Base-by-base conservation (phyloP, 805 yeast genomes). In the Saccharomycopsis schoenii region DNA sequence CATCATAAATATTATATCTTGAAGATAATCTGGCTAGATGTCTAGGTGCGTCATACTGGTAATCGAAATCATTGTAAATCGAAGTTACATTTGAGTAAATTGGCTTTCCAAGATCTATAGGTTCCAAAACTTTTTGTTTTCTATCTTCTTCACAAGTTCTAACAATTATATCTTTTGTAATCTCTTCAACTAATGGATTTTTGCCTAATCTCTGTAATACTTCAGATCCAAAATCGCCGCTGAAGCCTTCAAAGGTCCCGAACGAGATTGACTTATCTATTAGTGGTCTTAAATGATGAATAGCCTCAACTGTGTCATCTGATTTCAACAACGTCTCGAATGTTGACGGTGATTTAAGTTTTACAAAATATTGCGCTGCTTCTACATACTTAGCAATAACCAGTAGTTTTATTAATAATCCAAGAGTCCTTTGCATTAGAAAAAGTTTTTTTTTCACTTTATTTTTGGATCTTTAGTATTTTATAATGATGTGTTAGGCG, bases 141-240 rank as follows among this genome's bases (percentile, higher is more conserved):
- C 65, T 69, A 19, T 10, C 29, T 9, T 73, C 68, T 17, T 79
- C 86, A 62, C 80, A 80, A 1, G 90, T 85, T 51, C 78, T 75
- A 19, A 90, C 77, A 1, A 73, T 70, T 12, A 84, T 75, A 70
- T 90, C 96, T 12, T 86, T 86, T 0, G 87, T 83, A 2, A 90
- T 76, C 43, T 83, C 87, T 2, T 83, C 83, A 41, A 90, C 84
- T 68, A 83, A 29, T 9, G 65, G 65, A 39, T 56, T 60, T 34
- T 55, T 63, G 15, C 59, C 24, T 14, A 63, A 39, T 19, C 65
- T 43, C 10, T 51, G 10, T 19, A 63, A 34, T n/a, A 63, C 59
- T 19, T 63, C 65, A 4, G 58, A 39, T n/a, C 52, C 65, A 59
- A 83, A 82, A 10, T 75, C 74, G 1, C 85, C 86, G 0, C 80